A percentile compares a stretch with the other conserved stretches of the same genome.
These are phyloP conservation scores for Coffea canephora DNA, from an alignment of 257 asterid genomes.

Conservation along the genomic window DNA sequence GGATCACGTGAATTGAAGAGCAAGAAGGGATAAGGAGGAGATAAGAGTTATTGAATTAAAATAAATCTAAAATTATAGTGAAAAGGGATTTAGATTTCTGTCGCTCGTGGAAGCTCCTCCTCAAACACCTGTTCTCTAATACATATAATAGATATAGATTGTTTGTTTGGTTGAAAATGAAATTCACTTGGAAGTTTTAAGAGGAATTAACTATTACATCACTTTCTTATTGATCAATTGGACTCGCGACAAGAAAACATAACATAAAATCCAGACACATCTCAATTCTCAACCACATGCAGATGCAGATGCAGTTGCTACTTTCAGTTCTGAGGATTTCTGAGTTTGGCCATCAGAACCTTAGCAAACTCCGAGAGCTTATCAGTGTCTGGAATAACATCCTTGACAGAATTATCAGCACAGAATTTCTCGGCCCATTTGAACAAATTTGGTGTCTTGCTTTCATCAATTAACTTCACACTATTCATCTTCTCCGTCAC, in stretches of 20 bases:
- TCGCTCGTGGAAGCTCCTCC: too few relatives aligned
- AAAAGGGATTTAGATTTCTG: too few relatives aligned
- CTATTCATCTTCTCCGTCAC: slow-evolving; percentile 29
- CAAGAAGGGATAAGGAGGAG: too few relatives aligned
- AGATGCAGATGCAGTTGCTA: neutral
- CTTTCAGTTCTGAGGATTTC: neutral
- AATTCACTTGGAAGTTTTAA: too few relatives aligned
- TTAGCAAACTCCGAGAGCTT: slow-evolving; percentile 43
- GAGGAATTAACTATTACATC: too few relatives aligned
- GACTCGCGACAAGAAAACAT: neutral
- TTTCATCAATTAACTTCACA: slow-evolving; percentile 38
- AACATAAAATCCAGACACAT: neutral
- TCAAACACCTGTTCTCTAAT: too few relatives aligned
- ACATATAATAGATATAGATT: too few relatives aligned
- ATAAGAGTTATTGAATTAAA: too few relatives aligned
- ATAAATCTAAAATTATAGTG: too few relatives aligned
- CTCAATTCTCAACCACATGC: neutral
- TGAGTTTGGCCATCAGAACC: slow-evolving; percentile 14
- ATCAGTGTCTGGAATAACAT: slow-evolving; percentile 47
- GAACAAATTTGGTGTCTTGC: slow-evolving; percentile 42
- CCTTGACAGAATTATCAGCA: slow-evolving; percentile 39
- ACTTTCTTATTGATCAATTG: neutral
- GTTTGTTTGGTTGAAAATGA: too few relatives aligned
- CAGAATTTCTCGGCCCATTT: slow-evolving; percentile 48
- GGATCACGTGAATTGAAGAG: too few relatives aligned